Conservation (phyloP, 1,284 basidiomycete genomes). For the Boletellus dicymbophilus region DNA sequence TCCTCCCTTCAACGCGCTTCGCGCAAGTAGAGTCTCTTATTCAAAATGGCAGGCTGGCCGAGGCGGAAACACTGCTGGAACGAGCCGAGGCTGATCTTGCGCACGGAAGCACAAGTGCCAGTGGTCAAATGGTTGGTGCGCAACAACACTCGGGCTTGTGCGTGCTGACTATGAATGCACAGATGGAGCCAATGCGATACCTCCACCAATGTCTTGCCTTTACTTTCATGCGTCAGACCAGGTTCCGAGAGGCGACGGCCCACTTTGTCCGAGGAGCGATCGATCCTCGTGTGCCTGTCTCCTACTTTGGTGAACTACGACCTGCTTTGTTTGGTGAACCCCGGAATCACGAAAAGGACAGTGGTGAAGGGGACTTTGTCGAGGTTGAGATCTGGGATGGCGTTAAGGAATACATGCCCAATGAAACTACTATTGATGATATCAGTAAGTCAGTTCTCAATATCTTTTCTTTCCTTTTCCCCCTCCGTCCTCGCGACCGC, state of each 20-base stretch:
- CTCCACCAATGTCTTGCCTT: slow-evolving; percentile 79
- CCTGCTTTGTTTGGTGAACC: slow-evolving; percentile 51
- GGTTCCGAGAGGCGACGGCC: slow-evolving; percentile 77
- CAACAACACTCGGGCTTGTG: background rate
- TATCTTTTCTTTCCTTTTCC: slow-evolving; percentile 21
- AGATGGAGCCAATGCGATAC: slow-evolving; percentile 71
- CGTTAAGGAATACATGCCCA: slow-evolving; percentile 64
- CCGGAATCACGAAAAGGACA: background rate
- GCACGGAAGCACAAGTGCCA: slow-evolving; percentile 7
- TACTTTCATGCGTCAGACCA: slow-evolving; percentile 67
- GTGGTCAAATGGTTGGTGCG: slow-evolving; percentile 14
- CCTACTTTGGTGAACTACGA: slow-evolving; percentile 73
- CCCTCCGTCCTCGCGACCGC: slow-evolving; percentile 9
- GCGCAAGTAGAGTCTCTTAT: slow-evolving; percentile 74
- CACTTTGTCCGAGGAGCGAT: slow-evolving; percentile 70
- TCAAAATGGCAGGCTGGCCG: slow-evolving; percentile 61
- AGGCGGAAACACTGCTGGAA: slow-evolving; percentile 64
- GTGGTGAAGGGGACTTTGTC: slow-evolving; percentile 57
- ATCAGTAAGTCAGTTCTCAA: slow-evolving; percentile 62
- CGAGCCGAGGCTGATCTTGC: slow-evolving; percentile 14
- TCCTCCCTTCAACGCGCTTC: slow-evolving; percentile 72
- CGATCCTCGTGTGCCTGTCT: slow-evolving; percentile 75
- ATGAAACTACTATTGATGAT: slow-evolving; percentile 64
- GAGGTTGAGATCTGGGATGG: slow-evolving; percentile 65
- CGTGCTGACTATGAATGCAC: slow-evolving; percentile 3